A percentile compares a stretch with the other conserved stretches of the same genome.
These are phyloP conservation scores for Aspergillus ustus DNA, from an alignment of 2,329 filamentous ascomycete genomes.

Conservation along the genomic window DNA sequence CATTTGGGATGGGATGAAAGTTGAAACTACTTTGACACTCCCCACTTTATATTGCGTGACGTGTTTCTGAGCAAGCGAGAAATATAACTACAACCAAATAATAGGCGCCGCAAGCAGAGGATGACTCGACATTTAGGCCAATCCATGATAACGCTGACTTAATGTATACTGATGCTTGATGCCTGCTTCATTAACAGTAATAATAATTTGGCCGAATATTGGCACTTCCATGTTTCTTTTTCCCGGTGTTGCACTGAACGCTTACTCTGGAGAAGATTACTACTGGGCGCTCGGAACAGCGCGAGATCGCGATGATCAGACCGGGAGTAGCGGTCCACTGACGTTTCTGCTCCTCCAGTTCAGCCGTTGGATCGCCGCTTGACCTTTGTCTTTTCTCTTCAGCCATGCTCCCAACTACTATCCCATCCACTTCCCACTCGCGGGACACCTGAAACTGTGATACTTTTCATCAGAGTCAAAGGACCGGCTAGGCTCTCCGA, in stretches of 20 bases:
- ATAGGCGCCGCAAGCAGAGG: background rate
- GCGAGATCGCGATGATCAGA: slow-evolving; percentile 1
- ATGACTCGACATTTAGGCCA: background rate
- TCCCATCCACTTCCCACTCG: background rate
- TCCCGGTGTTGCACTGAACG: slow-evolving; percentile 5
- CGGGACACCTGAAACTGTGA: background rate
- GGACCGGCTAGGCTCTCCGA: slow-evolving; percentile 8
- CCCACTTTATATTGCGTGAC: background rate
- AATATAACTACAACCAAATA: background rate
- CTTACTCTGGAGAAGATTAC: background rate
- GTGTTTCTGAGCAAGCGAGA: background rate
- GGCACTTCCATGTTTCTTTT: background rate
- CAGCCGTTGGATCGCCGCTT: slow-evolving; percentile 8
- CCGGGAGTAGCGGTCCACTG: background rate
- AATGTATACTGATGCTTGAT: background rate
- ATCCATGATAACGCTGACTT: background rate
- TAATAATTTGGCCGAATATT: background rate
- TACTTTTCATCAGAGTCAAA: slow-evolving; percentile 14
- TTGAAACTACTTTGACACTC: background rate
- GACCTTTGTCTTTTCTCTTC: background rate
- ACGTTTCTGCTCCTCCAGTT: slow-evolving; percentile 1
- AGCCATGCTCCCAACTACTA: background rate
- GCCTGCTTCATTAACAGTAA: background rate
- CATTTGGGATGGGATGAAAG: background rate
- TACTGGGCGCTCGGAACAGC: slow-evolving; percentile 5